Evolutionary conservation across 2,329 filamentous ascomycete genomes (phyloP).

Genomic region (Fusarium setosum): DNA sequence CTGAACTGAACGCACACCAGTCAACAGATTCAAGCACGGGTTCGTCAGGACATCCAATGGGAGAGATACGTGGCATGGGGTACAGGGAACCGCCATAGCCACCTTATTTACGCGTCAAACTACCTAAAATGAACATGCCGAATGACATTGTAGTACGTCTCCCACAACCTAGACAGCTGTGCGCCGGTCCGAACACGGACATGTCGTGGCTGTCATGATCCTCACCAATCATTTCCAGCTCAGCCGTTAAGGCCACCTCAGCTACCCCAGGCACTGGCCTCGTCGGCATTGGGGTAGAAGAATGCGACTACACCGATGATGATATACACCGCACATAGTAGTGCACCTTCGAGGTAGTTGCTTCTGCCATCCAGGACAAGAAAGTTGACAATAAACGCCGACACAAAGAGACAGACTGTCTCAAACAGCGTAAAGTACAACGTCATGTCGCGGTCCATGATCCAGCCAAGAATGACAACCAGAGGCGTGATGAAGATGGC

Average conservation of each 20-base stretch:
- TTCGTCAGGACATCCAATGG: background rate
- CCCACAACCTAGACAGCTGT: background rate
- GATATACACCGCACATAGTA: constrained; percentile 74
- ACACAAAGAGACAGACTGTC: constrained; percentile 87
- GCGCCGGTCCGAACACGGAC: background rate
- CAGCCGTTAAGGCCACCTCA: background rate
- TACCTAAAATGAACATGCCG: constrained; percentile 1
- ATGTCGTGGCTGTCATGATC: background rate
- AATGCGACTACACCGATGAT: constrained; percentile 76
- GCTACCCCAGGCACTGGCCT: constrained; percentile 56
- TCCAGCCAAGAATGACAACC: constrained; percentile 79
- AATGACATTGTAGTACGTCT: background rate
- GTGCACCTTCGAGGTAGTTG: constrained; percentile 85
- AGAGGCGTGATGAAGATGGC: constrained; percentile 77
- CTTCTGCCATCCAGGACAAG: constrained; percentile 86
- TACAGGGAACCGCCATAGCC: background rate
- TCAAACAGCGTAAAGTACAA: constrained; percentile 91
- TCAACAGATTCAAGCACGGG: background rate
- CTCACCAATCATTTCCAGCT: constrained; percentile 16
- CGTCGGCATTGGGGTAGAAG: constrained; percentile 68
- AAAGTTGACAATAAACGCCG: constrained; percentile 88
- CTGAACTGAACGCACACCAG: too few species aligned
- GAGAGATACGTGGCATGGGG: background rate
- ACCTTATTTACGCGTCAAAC: background rate
- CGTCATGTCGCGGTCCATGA: constrained; percentile 75